Conservation (phyloP, 2,329 filamentous ascomycete species). For the Pseudopithomyces chartarum region DNA sequence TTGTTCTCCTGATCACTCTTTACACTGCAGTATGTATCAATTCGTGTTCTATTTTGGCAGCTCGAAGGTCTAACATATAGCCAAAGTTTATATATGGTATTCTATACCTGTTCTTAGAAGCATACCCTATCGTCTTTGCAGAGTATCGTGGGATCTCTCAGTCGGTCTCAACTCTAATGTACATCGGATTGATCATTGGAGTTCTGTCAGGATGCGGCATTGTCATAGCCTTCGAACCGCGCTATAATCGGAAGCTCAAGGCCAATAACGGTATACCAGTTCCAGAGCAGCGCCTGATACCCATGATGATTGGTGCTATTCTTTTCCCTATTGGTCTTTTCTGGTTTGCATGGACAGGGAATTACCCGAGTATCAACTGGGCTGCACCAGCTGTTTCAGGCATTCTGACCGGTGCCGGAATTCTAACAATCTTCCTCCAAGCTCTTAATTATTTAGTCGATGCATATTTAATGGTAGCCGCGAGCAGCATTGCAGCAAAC, state of each 20-base stretch:
- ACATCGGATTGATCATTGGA: neutral
- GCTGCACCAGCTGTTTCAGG: constrained; percentile 51
- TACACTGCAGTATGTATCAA: neutral
- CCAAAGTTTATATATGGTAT: neutral
- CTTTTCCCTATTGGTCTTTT: neutral
- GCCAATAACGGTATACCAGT: neutral
- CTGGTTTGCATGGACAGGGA: neutral
- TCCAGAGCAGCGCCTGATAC: neutral
- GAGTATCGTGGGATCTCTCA: neutral
- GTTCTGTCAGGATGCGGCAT: neutral
- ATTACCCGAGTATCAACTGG: constrained; percentile 44
- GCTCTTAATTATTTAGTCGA: constrained; percentile 65
- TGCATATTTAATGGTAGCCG: constrained; percentile 61
- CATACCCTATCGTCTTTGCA: neutral
- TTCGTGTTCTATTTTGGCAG: neutral
- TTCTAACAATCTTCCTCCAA: constrained; percentile 63
- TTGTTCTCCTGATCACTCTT: neutral
- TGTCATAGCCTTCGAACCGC: neutral
- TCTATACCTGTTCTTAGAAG: neutral
- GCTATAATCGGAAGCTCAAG: neutral
- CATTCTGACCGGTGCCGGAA: constrained; percentile 61
- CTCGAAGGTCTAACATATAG: neutral
- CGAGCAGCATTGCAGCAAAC: constrained; percentile 61
- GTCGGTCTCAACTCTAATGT: neutral
- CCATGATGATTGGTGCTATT: neutral